phyloP scores from a whole-genome alignment of 1,139 yeast species.

The Debaryomyces fabryi region DNA sequence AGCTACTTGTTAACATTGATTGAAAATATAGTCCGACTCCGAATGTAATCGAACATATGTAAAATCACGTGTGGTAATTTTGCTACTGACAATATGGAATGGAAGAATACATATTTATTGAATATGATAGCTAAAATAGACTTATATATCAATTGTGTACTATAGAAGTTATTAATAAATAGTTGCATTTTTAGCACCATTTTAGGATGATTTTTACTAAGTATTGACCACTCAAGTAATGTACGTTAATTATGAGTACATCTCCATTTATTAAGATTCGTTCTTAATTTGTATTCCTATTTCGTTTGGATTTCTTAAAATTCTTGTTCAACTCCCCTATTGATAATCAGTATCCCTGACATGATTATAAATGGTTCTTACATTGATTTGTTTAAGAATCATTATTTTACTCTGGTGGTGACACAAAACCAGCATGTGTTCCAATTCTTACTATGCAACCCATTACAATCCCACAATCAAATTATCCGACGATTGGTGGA shows the following conservation, averaged over 20 bases:
- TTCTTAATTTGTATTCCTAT: not conserved
- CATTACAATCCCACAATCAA: slow-evolving; percentile 32
- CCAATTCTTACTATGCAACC: not conserved
- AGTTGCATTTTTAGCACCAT: not conserved
- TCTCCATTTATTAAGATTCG: not conserved
- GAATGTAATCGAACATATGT: not conserved
- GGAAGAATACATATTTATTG: too few relatives aligned
- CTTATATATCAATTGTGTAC: not conserved
- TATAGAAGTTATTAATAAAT: not conserved
- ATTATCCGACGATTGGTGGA: slow-evolving; percentile 33
- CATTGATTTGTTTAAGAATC: not conserved
- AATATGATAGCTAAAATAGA: not conserved
- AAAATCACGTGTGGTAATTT: too few relatives aligned
- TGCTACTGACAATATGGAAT: too few relatives aligned
- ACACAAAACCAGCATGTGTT: not conserved
- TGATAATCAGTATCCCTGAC: not conserved
- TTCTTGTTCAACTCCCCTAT: not conserved
- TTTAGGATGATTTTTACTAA: not conserved
- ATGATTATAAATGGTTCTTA: not conserved
- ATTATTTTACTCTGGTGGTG: not conserved
- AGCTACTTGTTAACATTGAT: not conserved
- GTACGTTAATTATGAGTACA: not conserved
- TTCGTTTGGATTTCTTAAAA: not conserved
- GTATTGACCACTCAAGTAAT: not conserved
- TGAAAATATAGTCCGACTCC: not conserved